phyloP scores from a whole-genome alignment of 192 early-diverging fungal genomes.

The Umbelopsis sp. region DNA sequence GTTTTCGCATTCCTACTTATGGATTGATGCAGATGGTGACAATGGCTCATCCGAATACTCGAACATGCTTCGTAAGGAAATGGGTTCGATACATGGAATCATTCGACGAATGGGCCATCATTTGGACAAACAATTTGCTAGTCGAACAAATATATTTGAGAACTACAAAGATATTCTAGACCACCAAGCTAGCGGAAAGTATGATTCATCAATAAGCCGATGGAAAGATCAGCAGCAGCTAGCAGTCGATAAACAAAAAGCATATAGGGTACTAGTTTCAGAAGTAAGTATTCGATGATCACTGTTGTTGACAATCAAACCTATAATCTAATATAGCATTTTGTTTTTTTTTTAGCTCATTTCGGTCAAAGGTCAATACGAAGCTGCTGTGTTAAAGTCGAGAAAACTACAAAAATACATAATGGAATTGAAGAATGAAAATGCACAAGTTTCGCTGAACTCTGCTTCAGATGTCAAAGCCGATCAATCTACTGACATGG shows the following conservation, averaged over 20 bases:
- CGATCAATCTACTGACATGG: too few species aligned
- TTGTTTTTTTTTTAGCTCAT: too few species aligned
- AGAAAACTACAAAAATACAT: too few species aligned
- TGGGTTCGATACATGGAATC: neutral
- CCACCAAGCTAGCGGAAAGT: neutral
- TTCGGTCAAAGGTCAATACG: too few species aligned
- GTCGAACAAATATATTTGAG: neutral
- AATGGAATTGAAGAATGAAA: too few species aligned
- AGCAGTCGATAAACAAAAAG: neutral
- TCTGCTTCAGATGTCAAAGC: too few species aligned
- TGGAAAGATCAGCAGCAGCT: constrained; percentile 10
- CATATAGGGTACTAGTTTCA: neutral
- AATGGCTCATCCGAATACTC: neutral
- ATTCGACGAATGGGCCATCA: constrained; percentile 13
- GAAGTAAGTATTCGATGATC: neutral
- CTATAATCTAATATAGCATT: too few species aligned
- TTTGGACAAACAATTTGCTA: neutral
- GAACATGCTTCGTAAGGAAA: neutral
- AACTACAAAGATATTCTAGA: neutral
- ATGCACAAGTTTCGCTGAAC: too few species aligned
- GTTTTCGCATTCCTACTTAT: constrained; percentile 2
- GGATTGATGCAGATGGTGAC: neutral
- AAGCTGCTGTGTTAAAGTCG: too few species aligned
- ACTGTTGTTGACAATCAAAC: too few species aligned
- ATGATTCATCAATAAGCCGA: neutral